phyloP scores from a whole-genome alignment of 805 yeast species.

The Kluyveromyces siamensis region DNA sequence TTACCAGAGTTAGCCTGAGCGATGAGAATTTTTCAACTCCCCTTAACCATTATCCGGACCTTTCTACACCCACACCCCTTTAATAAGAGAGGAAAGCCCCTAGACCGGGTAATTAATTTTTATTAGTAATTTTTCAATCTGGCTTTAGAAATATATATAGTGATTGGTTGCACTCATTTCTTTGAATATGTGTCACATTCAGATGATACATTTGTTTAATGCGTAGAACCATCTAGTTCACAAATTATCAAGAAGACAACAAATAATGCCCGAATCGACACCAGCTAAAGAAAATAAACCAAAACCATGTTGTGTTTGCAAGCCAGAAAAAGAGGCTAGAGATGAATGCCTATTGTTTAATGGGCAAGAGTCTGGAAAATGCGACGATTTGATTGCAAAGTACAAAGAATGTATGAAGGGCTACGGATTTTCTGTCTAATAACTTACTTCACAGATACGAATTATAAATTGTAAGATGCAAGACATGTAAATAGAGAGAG shows the following conservation, averaged over 20 bases:
- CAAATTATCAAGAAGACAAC: background rate
- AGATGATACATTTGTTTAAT: background rate
- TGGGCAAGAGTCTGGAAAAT: slow-evolving; percentile 78
- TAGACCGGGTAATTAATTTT: too few relatives aligned
- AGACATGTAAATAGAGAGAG: too few relatives aligned
- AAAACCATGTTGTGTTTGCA: slow-evolving; percentile 95
- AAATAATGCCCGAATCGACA: background rate
- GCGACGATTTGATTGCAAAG: slow-evolving; percentile 57
- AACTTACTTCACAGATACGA: too few relatives aligned
- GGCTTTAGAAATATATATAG: too few relatives aligned
- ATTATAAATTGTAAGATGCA: background rate
- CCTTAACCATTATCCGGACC: background rate
- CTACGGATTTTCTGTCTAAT: slow-evolving; percentile 53
- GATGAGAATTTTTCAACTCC: background rate
- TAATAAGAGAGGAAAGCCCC: too few relatives aligned
- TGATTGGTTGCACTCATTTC: too few relatives aligned
- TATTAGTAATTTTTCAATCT: too few relatives aligned
- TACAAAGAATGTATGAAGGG: slow-evolving; percentile 91
- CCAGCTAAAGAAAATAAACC: slow-evolving; percentile 39
- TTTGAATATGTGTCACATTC: background rate
- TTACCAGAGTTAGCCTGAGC: background rate
- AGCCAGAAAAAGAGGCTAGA: slow-evolving; percentile 67
- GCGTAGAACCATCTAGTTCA: background rate
- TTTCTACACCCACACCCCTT: too few relatives aligned
- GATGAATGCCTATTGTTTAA: slow-evolving; percentile 80